Evolutionary conservation across 352 stramenopile genomes (phyloP), one percentile per base, ranked within the genome.

Genomic region (Thalassiosira livingstoniorum): DNA sequence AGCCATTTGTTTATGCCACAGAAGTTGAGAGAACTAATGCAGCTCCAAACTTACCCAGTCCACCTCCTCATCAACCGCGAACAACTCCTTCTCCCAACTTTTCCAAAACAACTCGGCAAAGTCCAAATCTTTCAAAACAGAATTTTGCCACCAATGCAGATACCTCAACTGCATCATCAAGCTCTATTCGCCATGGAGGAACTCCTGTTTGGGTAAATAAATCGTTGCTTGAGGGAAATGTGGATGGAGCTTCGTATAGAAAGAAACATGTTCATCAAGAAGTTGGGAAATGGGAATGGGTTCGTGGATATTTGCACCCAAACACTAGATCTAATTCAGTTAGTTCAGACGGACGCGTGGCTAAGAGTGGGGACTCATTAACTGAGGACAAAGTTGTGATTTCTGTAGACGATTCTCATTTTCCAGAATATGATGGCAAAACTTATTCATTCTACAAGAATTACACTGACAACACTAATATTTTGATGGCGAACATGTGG

Each of bases 401-500:
- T 35, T 72, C 69, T 10, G 42, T 84, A 42, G 69, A 79, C 39
- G 77, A 84, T 53, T 42, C 77, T 15, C 31, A 58, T 7, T 70
- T 55, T 15, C 35, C 54, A 23, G 39, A 55, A 10, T 31, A 78
- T 64, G 37, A 78, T 70, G 73, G 73, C 51, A 42, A 54, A 23
- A 47, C 61, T 27, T 86, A 58, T 34, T 74, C 66, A 0, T 67
- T 86, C 25, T 31, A 66, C 15, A 79, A 79, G 42, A 61, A 45
- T 42, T 79, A 75, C 32, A 80, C 79, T 47, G 79, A 83, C 29
- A 68, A 68, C 39, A 51, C 60, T 43, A 47, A 70, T 10, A 82
- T 86, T 55, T 47, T 86, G 25, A 86, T 86, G 79, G 73, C 68
- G 27, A 86, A 86, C 77, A 32, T 67, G 37, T 86, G 79, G 79